Evolutionary conservation across 2,329 filamentous ascomycete genomes (phyloP).

Genomic region (Parasarocladium wereldwijsianum): DNA sequence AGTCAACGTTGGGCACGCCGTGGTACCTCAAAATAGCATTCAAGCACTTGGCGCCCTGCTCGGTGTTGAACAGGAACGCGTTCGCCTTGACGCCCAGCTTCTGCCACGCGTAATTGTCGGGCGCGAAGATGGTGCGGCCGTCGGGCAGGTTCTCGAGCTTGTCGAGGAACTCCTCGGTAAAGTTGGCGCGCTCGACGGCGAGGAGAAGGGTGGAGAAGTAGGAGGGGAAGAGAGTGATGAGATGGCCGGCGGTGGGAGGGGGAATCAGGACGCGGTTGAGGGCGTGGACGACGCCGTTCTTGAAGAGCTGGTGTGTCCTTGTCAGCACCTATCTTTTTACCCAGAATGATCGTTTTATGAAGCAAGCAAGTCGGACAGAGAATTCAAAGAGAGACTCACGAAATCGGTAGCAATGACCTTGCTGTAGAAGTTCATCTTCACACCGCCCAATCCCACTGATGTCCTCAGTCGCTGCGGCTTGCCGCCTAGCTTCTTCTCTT

Average conservation of each 20-base stretch:
- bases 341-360: neutral
- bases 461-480: slow-evolving; percentile 60
- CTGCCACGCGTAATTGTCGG: slow-evolving; percentile 66
- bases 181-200: slow-evolving; percentile 58
- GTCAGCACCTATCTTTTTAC: slow-evolving; percentile 3
- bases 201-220: slow-evolving; percentile 69
- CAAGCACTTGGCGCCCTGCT: slow-evolving; percentile 59
- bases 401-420: slow-evolving; percentile 57
- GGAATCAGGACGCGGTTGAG: slow-evolving; percentile 64
- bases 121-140: slow-evolving; percentile 72
- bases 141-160: slow-evolving; percentile 27
- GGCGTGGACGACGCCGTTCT: slow-evolving; percentile 71
- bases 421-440: slow-evolving; percentile 65
- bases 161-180: slow-evolving; percentile 45
- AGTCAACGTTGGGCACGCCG: slow-evolving; percentile 54
- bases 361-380: too few relatives aligned
- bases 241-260: slow-evolving; percentile 43
- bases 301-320: slow-evolving; percentile 13
- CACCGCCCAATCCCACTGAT: slow-evolving; percentile 44
- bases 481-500: slow-evolving; percentile 43
- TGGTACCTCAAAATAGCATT: slow-evolving; percentile 69
- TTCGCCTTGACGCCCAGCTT: slow-evolving; percentile 60
- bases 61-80: slow-evolving; percentile 71
- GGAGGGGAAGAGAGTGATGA: slow-evolving; percentile 50
- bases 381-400: slow-evolving; percentile 29